Evolutionary conservation across 768 basidiomycete genomes (phyloP).

Genomic region (Mycena pura): DNA sequence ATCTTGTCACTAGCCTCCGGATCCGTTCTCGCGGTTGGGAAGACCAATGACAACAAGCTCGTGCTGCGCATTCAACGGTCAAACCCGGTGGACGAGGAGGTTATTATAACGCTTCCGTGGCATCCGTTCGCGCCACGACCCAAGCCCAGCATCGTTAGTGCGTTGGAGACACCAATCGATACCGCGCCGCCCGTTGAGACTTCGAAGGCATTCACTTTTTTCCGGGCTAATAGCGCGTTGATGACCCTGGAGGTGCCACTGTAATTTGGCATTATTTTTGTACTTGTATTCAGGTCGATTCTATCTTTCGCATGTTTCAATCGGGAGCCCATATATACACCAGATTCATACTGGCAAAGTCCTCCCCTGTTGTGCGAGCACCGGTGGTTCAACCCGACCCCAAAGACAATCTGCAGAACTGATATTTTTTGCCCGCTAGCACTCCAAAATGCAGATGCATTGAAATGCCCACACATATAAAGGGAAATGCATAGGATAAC

Average conservation of each 20-base stretch:
- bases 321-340: no score
- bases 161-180: constrained; percentile 3
- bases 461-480: no score
- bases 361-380: no score
- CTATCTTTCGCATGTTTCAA: no score
- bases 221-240: constrained; percentile 2
- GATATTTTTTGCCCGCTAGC: no score
- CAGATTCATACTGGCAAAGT: no score
- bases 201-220: not conserved
- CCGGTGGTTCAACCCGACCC: no score
- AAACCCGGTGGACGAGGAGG: not conserved
- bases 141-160: constrained; percentile 9
- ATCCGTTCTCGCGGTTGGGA: constrained; percentile 7
- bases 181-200: not conserved
- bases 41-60: not conserved
- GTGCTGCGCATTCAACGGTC: constrained; percentile 10
- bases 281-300: no score
- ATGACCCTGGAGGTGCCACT: constrained; percentile 9
- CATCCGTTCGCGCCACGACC: not conserved
- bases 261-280: no score
- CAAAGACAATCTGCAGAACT: no score
- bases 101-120: constrained; percentile 1
- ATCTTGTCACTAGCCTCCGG: not conserved
- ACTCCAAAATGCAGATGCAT: no score
- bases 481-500: no score